A percentile compares a stretch with the other conserved stretches of the same genome.
These are phyloP conservation scores for Cystofilobasidium bisporidii DNA, from an alignment of 768 basidiomycete species.

Conservation along the genomic window DNA sequence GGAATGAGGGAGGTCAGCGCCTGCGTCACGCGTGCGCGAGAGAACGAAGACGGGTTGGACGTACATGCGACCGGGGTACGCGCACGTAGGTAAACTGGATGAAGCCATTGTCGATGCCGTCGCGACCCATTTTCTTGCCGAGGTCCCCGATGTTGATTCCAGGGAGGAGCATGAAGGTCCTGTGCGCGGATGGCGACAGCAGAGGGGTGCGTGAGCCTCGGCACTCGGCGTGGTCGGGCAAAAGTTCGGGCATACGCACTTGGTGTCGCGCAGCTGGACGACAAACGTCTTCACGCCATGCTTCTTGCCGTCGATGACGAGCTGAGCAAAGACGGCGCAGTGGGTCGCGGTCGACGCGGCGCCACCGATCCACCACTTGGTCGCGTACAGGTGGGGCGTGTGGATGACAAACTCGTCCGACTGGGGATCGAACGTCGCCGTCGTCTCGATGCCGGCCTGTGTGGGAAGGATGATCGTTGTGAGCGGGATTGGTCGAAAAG, in stretches of 20 bases:
- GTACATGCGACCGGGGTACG: constrained; percentile 40
- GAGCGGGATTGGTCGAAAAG: background rate
- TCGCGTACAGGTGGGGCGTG: constrained; percentile 43
- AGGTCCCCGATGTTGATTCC: constrained; percentile 45
- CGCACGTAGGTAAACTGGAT: constrained; percentile 44
- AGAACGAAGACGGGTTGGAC: background rate
- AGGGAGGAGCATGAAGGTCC: constrained; percentile 41
- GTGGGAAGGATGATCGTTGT: too few relatives aligned
- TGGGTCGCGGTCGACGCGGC: constrained; percentile 45
- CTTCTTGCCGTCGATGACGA: constrained; percentile 42
- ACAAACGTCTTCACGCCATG: constrained; percentile 45
- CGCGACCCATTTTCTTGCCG: constrained; percentile 44
- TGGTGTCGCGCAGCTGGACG: constrained; percentile 41
- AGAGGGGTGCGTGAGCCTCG: too few relatives aligned
- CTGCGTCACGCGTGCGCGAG: too few relatives aligned
- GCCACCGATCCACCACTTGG: constrained; percentile 47
- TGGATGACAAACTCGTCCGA: constrained; percentile 45
- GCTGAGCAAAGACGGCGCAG: constrained; percentile 43
- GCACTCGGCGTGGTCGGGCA: too few relatives aligned
- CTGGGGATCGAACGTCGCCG: constrained; percentile 42
- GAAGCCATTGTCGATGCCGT: constrained; percentile 37
- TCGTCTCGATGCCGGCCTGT: constrained; percentile 44
- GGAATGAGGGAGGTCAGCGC: too few relatives aligned
- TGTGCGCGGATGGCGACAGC: too few relatives aligned
- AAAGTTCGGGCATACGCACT: constrained; percentile 1